phyloP scores from a whole-genome alignment of 1,284 basidiomycete species.

The Ustilago esculenta region DNA sequence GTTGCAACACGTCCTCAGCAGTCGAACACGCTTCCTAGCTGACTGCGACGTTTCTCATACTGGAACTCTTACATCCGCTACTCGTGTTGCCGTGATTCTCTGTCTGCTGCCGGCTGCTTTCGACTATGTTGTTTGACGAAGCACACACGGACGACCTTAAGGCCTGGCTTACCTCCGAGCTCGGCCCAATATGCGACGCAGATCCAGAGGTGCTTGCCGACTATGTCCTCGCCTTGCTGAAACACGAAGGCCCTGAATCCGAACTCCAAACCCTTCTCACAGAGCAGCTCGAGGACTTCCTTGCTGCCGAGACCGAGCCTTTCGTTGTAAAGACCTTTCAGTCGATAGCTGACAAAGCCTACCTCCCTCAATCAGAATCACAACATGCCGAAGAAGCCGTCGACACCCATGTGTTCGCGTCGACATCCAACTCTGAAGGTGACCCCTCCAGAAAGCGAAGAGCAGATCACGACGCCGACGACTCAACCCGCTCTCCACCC shows the following conservation, averaged over 20 bases:
- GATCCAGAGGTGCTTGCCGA: slow-evolving; percentile 92
- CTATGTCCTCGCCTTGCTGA: slow-evolving; percentile 92
- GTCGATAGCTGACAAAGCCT: slow-evolving; percentile 69
- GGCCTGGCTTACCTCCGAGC: slow-evolving; percentile 58
- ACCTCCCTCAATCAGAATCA: slow-evolving; percentile 24
- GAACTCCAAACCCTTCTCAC: slow-evolving; percentile 83
- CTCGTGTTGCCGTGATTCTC: too few relatives aligned
- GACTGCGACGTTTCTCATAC: too few relatives aligned
- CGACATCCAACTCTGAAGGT: slow-evolving; percentile 12
- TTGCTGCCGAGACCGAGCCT: slow-evolving; percentile 81
- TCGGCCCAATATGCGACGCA: slow-evolving; percentile 78
- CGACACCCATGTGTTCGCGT: slow-evolving; percentile 10
- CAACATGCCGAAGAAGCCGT: slow-evolving; percentile 13
- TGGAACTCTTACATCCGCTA: too few relatives aligned
- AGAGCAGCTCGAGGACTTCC: slow-evolving; percentile 85
- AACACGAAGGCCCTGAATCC: slow-evolving; percentile 83
- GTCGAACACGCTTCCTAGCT: too few relatives aligned
- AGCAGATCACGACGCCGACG: slow-evolving; percentile 42
- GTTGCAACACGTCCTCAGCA: too few relatives aligned
- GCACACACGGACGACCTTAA: slow-evolving; percentile 57
- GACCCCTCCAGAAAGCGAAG: slow-evolving; percentile 45
- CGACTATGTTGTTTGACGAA: slow-evolving; percentile 45
- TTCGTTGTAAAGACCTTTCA: slow-evolving; percentile 88
- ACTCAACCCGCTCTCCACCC: slow-evolving; percentile 34
- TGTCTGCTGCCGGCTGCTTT: background rate